phyloP scores from a whole-genome alignment of 345 rosid genomes.

The Camelina hispida region DNA sequence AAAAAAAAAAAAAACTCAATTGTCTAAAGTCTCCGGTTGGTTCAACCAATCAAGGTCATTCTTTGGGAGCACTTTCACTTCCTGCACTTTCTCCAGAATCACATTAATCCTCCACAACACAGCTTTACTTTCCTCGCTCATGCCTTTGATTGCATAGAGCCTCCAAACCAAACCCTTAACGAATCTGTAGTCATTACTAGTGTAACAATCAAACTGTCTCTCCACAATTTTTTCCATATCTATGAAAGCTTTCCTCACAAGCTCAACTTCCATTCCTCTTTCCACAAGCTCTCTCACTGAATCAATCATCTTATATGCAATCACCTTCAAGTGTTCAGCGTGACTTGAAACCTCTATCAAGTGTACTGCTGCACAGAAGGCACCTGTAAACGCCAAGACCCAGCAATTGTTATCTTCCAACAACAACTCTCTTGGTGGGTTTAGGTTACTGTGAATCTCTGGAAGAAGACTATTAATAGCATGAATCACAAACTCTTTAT shows the following conservation, averaged over 20 bases:
- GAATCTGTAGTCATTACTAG: not conserved
- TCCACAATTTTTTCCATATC: not conserved
- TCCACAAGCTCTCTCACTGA: constrained; percentile 9
- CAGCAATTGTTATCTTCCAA: not conserved
- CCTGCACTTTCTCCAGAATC: not conserved
- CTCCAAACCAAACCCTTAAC: not conserved
- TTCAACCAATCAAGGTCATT: constrained; percentile 14
- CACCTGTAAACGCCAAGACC: constrained; percentile 8
- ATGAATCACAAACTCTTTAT: not conserved
- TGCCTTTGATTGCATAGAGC: not conserved
- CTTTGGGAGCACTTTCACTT: not conserved
- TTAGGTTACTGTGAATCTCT: not conserved
- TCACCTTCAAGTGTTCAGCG: not conserved
- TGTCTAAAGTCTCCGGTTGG: not conserved
- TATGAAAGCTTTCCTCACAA: not conserved
- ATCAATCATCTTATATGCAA: not conserved
- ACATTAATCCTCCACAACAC: constrained; percentile 1
- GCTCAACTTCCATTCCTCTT: not conserved
- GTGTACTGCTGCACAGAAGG: not conserved
- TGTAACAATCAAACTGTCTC: not conserved
- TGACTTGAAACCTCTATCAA: constrained; percentile 5
- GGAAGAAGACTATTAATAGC: not conserved
- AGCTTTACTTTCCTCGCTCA: not conserved
- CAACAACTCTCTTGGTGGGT: not conserved
- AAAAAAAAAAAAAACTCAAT: not conserved